Evolutionary conservation across 352 stramenopile genomes (phyloP).

Genomic region (Phytophthora ohioensis): DNA sequence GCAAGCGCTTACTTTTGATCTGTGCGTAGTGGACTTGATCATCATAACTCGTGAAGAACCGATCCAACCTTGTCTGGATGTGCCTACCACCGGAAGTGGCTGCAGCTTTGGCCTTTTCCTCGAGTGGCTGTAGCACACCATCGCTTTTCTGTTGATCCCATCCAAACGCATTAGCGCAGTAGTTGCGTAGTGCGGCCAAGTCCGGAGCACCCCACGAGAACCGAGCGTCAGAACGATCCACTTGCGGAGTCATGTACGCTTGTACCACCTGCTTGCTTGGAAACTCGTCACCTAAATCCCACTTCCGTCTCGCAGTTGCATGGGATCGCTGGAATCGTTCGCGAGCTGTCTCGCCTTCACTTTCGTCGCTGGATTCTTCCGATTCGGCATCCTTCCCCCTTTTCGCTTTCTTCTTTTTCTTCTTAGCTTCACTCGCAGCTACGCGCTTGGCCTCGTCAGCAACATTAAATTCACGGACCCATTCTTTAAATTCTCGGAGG

Average conservation of each 20-base stretch:
- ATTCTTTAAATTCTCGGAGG: slow-evolving; percentile 84
- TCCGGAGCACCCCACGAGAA: slow-evolving; percentile 96
- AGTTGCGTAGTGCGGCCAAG: slow-evolving; percentile 83
- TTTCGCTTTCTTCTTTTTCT: slow-evolving; percentile 59
- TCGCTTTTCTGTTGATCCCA: slow-evolving; percentile 95
- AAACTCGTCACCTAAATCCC: slow-evolving; percentile 94
- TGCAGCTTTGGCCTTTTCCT: slow-evolving; percentile 59
- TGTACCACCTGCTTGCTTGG: slow-evolving; percentile 92
- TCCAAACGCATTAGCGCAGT: slow-evolving; percentile 91
- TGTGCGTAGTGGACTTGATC: slow-evolving; percentile 96
- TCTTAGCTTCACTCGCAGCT: slow-evolving; percentile 25
- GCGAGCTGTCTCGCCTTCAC: slow-evolving; percentile 54
- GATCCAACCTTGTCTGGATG: slow-evolving; percentile 94
- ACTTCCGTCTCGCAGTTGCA: slow-evolving; percentile 89
- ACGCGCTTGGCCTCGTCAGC: slow-evolving; percentile 61
- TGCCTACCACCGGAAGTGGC: slow-evolving; percentile 35
- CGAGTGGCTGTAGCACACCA: slow-evolving; percentile 90
- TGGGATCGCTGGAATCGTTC: slow-evolving; percentile 94
- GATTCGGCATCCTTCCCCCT: slow-evolving; percentile 45
- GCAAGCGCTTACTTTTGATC: slow-evolving; percentile 90
- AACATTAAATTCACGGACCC: slow-evolving; percentile 76
- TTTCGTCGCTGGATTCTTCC: slow-evolving; percentile 37
- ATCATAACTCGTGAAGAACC: slow-evolving; percentile 96
- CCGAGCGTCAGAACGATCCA: slow-evolving; percentile 75
- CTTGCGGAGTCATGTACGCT: slow-evolving; percentile 94